Percentiles rank a stretch among this genome's conserved stretches.
These are phyloP conservation scores for Monosporozyma solicola DNA, from an alignment of 805 yeast genomes.

Conservation along the genomic window DNA sequence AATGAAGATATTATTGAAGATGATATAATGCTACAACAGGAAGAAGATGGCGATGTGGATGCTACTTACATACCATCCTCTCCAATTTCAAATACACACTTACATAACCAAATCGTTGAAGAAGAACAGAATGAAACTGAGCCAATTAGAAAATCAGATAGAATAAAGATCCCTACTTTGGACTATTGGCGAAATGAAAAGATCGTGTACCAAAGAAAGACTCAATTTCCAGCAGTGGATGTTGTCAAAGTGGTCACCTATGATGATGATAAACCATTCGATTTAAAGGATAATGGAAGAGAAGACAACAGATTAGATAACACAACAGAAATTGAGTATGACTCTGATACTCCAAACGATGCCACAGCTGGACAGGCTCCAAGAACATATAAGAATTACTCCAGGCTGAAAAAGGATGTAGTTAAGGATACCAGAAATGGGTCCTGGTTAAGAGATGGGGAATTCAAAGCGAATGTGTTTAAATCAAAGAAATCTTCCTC, in stretches of 20 bases:
- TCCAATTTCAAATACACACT: neutral
- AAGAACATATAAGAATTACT: neutral
- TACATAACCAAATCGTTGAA: neutral
- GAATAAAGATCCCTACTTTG: conserved; percentile 61
- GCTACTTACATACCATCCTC: conserved; percentile 6
- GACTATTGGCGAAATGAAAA: conserved; percentile 83
- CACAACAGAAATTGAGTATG: conserved; percentile 23
- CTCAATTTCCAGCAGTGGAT: conserved; percentile 39
- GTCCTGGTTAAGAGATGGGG: conserved; percentile 26
- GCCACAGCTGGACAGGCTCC: conserved; percentile 17
- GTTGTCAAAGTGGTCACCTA: conserved; percentile 49
- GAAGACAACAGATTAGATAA: neutral
- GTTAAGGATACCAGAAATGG: conserved; percentile 19
- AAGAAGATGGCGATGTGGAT: conserved; percentile 1
- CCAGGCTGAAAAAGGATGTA: neutral
- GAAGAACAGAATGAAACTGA: neutral
- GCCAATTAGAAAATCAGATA: conserved; percentile 46
- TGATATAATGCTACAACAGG: neutral
- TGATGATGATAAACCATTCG: conserved; percentile 14
- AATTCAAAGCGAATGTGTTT: conserved; percentile 7
- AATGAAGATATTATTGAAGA: conserved; percentile 7
- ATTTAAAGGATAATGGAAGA: neutral
- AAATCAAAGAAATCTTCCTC: conserved; percentile 17
- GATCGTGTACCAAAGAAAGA: conserved; percentile 45
- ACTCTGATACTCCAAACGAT: conserved; percentile 19